A percentile compares a stretch with the other conserved stretches of the same genome.
Evolutionary conservation across 331 rosid species (phyloP).

Genomic region (Prunus yedoensis): DNA sequence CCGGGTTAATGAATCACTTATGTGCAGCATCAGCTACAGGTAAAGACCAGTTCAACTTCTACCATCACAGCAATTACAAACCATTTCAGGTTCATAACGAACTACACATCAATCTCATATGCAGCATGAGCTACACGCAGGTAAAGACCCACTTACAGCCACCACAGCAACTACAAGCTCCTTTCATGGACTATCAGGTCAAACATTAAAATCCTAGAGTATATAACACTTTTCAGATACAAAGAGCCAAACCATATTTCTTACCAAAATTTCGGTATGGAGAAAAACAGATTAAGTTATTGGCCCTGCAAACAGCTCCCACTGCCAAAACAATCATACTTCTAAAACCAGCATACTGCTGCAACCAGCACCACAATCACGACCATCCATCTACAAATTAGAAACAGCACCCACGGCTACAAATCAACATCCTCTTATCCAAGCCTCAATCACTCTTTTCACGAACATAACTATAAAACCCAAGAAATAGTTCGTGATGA

Average conservation of each 20-base stretch:
- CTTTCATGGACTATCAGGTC: conserved; percentile 34
- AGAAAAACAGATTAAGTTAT: conserved; percentile 40
- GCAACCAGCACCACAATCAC: conserved; percentile 75
- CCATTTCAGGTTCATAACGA: neutral
- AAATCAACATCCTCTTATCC: conserved; percentile 62
- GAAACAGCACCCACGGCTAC: conserved; percentile 71
- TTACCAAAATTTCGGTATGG: conserved; percentile 55
- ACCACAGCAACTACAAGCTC: conserved; percentile 41
- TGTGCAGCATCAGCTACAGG: conserved; percentile 12
- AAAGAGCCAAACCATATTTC: conserved; percentile 38
- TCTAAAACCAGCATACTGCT: conserved; percentile 63
- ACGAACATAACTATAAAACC: conserved; percentile 85
- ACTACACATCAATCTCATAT: conserved; percentile 16
- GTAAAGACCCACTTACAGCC: conserved; percentile 43
- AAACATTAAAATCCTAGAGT: conserved; percentile 40
- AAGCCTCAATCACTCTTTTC: conserved; percentile 58
- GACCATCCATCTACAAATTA: conserved; percentile 66
- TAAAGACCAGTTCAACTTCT: neutral
- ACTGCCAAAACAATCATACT: conserved; percentile 57
- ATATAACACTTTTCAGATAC: conserved; percentile 33
- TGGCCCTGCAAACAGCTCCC: conserved; percentile 66
- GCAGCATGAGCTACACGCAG: conserved; percentile 45
- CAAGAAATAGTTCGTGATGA: conserved; percentile 59
- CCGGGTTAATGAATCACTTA: conserved; percentile 43
- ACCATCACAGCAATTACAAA: neutral